Percentiles rank a stretch among this genome's conserved stretches.
Conservation (phyloP, 306 rosid species). For the Pterocarpus macrocarpus region DNA sequence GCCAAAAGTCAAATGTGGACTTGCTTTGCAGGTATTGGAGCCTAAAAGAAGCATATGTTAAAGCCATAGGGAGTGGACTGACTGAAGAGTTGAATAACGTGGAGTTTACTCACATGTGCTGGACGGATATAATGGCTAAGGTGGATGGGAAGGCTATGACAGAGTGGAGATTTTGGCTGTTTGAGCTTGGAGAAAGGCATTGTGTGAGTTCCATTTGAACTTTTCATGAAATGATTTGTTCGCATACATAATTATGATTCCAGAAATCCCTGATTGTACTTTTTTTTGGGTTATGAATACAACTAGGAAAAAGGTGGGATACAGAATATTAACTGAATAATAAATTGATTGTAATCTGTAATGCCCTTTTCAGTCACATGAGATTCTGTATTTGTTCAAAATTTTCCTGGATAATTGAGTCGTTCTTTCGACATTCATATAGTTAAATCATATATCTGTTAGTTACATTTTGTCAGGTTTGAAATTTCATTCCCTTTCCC, state of each 20-base stretch:
- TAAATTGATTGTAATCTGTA: neutral
- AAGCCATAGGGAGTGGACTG: constrained; percentile 87
- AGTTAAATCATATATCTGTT: constrained; percentile 5
- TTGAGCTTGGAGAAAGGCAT: constrained; percentile 73
- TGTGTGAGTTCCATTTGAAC: constrained; percentile 57
- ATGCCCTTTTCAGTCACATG: neutral
- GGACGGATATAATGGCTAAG: constrained; percentile 68
- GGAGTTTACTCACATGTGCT: constrained; percentile 74
- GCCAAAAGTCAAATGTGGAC: constrained; percentile 18
- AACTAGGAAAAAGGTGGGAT: neutral
- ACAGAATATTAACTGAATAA: neutral
- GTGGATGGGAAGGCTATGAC: constrained; percentile 61
- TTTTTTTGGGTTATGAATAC: neutral
- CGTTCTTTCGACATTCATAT: neutral
- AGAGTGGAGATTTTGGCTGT: constrained; percentile 84
- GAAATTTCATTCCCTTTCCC: constrained; percentile 21
- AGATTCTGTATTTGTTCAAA: neutral
- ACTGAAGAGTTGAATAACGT: constrained; percentile 65
- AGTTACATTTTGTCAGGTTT: neutral
- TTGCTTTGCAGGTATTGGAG: constrained; percentile 80
- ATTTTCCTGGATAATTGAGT: neutral
- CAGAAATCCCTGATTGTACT: neutral
- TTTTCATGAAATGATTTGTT: neutral
- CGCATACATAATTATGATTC: neutral
- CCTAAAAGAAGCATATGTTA: constrained; percentile 90